Conservation (phyloP, 495 filamentous ascomycete species). For the Penicillium lividum region DNA sequence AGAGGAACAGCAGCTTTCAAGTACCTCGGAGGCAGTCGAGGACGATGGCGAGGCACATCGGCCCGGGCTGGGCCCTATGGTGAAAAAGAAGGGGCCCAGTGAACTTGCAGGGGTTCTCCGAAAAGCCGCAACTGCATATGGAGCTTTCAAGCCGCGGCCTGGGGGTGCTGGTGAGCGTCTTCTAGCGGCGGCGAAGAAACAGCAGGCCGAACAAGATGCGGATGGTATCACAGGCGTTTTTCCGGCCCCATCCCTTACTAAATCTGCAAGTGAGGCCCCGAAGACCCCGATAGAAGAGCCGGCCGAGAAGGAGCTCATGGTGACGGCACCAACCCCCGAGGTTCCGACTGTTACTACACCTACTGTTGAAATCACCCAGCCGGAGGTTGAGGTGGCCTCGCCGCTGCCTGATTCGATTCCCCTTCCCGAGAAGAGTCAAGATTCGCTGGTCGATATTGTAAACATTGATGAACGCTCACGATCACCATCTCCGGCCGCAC, state of each 20-base stretch:
- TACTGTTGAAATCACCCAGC: conserved; percentile 45
- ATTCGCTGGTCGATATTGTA: conserved; percentile 30
- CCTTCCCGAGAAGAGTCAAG: conserved; percentile 33
- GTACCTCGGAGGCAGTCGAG: conserved; percentile 27
- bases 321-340: conserved; percentile 10
- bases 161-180: conserved; percentile 79
- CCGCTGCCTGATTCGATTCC: conserved; percentile 33
- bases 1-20: background rate
- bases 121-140: conserved; percentile 80
- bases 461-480: conserved; percentile 32
- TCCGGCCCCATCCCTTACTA: conserved; percentile 63
- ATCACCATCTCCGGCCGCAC: conserved; percentile 42
- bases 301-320: conserved; percentile 14
- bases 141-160: conserved; percentile 79
- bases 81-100: conserved; percentile 71
- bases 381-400: conserved; percentile 23
- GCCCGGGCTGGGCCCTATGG: conserved; percentile 87
- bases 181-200: conserved; percentile 52
- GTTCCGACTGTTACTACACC: conserved; percentile 28
- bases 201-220: conserved; percentile 56
- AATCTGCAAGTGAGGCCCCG: conserved; percentile 33
- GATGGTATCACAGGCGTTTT: conserved; percentile 89
- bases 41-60: conserved; percentile 57
- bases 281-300: conserved; percentile 24
- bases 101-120: conserved; percentile 78